Evolutionary conservation across 495 filamentous ascomycete genomes (phyloP).

Genomic region (Aspergillus nidulans): DNA sequence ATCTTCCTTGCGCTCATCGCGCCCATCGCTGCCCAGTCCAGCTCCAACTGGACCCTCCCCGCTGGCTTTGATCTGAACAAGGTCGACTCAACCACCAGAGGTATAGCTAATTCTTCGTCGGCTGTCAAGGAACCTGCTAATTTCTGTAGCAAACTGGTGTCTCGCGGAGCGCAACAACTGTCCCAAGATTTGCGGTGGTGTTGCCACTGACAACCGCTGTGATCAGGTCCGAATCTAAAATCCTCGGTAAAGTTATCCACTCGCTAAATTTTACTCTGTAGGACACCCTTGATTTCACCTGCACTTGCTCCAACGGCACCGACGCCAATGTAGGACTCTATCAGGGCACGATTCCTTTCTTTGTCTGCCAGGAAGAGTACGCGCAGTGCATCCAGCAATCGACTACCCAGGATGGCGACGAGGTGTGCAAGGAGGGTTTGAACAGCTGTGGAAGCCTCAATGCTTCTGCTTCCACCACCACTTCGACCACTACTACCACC

Average conservation of each 20-base stretch:
- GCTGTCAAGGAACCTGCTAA: background rate
- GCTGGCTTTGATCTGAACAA: slow-evolving; percentile 34
- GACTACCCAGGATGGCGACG: slow-evolving; percentile 41
- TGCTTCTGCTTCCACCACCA: slow-evolving; percentile 31
- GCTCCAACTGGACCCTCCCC: slow-evolving; percentile 34
- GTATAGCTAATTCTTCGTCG: slow-evolving; percentile 18
- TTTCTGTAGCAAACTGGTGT: slow-evolving; percentile 40
- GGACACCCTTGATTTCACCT: slow-evolving; percentile 49
- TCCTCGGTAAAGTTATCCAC: background rate
- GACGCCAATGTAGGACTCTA: slow-evolving; percentile 50
- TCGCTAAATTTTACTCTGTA: background rate
- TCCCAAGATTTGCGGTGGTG: slow-evolving; percentile 42
- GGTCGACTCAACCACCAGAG: slow-evolving; percentile 22
- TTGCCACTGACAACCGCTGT: slow-evolving; percentile 38
- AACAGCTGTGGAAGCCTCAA: slow-evolving; percentile 45
- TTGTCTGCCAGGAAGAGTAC: slow-evolving; percentile 49
- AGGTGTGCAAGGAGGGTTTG: slow-evolving; percentile 35
- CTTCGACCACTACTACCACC: slow-evolving; percentile 18
- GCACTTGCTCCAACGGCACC: slow-evolving; percentile 50
- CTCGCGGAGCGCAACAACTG: slow-evolving; percentile 41
- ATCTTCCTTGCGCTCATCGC: slow-evolving; percentile 28
- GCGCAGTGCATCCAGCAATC: slow-evolving; percentile 47
- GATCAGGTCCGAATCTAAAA: slow-evolving; percentile 32
- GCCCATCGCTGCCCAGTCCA: slow-evolving; percentile 21
- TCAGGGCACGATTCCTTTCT: slow-evolving; percentile 52